phyloP scores from a whole-genome alignment of 805 yeast species.

The Torulaspora gathmanii region DNA sequence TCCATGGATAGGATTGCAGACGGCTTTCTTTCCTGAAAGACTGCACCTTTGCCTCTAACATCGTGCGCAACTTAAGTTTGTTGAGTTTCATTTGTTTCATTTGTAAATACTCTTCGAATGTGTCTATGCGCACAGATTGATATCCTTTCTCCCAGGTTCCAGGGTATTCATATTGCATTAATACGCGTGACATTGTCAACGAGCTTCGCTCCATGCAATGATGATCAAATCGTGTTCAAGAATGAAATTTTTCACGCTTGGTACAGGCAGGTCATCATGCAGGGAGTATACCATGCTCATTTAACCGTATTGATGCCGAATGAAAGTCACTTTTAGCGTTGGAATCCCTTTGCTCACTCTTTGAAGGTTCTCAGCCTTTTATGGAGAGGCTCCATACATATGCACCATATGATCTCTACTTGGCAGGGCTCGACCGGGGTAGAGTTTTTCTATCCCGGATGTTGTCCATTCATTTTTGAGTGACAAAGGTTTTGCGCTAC shows the following conservation, averaged over 20 bases:
- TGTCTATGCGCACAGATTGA: slow-evolving; percentile 36
- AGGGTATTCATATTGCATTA: slow-evolving; percentile 4
- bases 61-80: slow-evolving; percentile 36
- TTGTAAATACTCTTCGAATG: slow-evolving; percentile 29
- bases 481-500: slow-evolving; percentile 1
- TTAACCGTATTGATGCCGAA: neutral
- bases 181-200: neutral
- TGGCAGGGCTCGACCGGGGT: neutral
- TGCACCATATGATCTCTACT: neutral
- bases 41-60: neutral
- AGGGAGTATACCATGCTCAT: neutral
- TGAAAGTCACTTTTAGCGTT: neutral
- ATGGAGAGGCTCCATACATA: neutral
- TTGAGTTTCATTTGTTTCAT: slow-evolving; percentile 16
- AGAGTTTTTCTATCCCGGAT: slow-evolving; percentile 10
- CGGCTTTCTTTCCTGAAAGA: neutral
- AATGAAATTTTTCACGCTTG: slow-evolving; percentile 9
- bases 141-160: slow-evolving; percentile 12
- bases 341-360: slow-evolving; percentile 7
- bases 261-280: neutral
- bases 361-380: neutral
- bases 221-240: neutral
- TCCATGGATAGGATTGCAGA: neutral
- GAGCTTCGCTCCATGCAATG: neutral
- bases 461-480: neutral